Base-by-base conservation (phyloP, 2,329 filamentous ascomycete genomes). In the Ceratocystiopsis brevicomis region DNA sequence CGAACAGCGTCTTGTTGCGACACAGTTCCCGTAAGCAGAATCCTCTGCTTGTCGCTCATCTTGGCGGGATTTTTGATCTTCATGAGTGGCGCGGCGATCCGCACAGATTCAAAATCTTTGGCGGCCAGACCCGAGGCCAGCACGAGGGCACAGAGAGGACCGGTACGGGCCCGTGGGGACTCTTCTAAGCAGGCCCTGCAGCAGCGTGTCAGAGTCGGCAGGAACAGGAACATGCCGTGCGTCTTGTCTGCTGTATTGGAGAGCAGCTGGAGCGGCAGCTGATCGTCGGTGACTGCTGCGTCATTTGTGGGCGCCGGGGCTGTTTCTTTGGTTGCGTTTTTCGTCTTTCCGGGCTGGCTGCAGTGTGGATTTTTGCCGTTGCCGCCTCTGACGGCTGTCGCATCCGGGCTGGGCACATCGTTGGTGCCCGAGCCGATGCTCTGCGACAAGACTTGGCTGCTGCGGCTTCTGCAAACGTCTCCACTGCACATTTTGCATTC, bases 201-300 rank as follows among this genome's bases (percentile, higher is more conserved):
- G 39, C 45, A 47, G 38, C 45, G 43, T 2, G 45, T 47, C 35
- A 47, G 17, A 4, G 45, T 47, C 3, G 43, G 45, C 19, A 47
- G 18, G 15, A 43, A 47, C n/a, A 45, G 15, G 15, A 21, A 47
- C 16, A 17, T 18, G 19, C 43, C 45, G 15, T 40, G 40, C 3
- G 36, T 16, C 12, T n/a, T 38, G n/a, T 46, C 18, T 9, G 19
- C n/a, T 19, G 18, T 17, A 30, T 17, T 18, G 19, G 17, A 0
- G 13, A 6, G 9, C 10, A 16, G 14, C 18, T 14, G 19, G 30
- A 14, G 21, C 19, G 16, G 14, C 19, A 21, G 14, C 16, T 15
- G 33, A 15, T 12, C 16, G 19, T 15, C 14, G 11, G 15, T 3
- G 30, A 10, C 37, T 15, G 16, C 32, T 4, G 35, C 35, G 2